Conservation (phyloP, 352 stramenopile species). For the Phytophthora sojae region DNA sequence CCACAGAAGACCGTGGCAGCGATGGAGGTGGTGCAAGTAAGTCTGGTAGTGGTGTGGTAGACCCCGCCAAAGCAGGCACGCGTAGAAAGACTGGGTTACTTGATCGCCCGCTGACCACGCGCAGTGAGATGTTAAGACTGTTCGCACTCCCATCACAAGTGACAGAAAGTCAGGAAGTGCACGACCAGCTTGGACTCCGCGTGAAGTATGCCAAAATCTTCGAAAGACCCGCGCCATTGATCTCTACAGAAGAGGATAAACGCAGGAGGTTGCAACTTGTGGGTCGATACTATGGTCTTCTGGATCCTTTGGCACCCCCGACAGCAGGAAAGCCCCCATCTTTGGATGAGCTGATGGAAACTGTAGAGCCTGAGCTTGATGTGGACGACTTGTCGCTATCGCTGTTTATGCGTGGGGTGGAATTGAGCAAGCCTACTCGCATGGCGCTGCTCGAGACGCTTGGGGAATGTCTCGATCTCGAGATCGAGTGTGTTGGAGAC, state of each 20-base stretch:
- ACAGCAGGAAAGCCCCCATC: slow-evolving; percentile 17
- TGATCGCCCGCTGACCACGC: slow-evolving; percentile 48
- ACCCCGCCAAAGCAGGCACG: not conserved
- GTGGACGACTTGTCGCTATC: slow-evolving; percentile 71
- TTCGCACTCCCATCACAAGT: slow-evolving; percentile 55
- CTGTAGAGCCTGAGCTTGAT: slow-evolving; percentile 69
- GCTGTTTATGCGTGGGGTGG: slow-evolving; percentile 68
- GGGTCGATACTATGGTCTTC: slow-evolving; percentile 66
- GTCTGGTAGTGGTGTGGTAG: not conserved
- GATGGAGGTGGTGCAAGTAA: slow-evolving; percentile 7
- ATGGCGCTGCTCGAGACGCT: slow-evolving; percentile 65
- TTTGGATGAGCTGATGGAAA: slow-evolving; percentile 59
- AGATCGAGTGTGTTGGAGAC: slow-evolving; percentile 70
- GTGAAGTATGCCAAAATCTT: slow-evolving; percentile 63
- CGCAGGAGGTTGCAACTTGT: slow-evolving; percentile 49
- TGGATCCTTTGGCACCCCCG: slow-evolving; percentile 27
- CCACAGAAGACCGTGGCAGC: not conserved
- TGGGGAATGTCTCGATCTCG: slow-evolving; percentile 62
- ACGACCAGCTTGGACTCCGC: slow-evolving; percentile 48
- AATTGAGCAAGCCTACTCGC: slow-evolving; percentile 66
- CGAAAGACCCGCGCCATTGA: slow-evolving; percentile 45
- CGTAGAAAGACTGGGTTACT: slow-evolving; percentile 5
- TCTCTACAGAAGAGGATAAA: slow-evolving; percentile 57
- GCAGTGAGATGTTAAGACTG: slow-evolving; percentile 74
- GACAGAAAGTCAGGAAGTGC: slow-evolving; percentile 34